Base-by-base conservation (phyloP, 2,329 filamentous ascomycete species). In the Colletotrichum lentis region DNA sequence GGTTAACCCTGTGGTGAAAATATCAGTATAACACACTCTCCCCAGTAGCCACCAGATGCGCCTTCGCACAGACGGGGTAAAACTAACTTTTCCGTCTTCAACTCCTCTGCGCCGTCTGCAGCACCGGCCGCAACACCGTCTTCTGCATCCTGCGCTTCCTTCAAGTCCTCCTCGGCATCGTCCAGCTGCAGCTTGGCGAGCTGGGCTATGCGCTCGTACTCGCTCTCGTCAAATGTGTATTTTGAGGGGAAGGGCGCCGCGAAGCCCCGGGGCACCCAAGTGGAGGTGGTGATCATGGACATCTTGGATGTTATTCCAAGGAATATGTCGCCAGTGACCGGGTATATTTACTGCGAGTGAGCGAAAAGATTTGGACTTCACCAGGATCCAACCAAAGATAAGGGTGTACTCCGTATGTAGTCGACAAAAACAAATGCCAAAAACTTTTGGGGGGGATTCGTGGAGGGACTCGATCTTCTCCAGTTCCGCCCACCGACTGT, bases 141-240 rank as follows among this genome's bases (percentile, higher is more conserved):
- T 2, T 54, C 70, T 37, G 78, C 85, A 7, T 69, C 62, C 75
- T 88, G 84, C 12, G 93, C 93, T 73, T 91, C 89, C 72, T 91
- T 88, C 70, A 97, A 81, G 75, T 96, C 94, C 35, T 94, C 92
- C 75, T 95, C 91, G 31, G 96, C 96, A 80, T 98, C 96, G 76
- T 97, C 93, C 39, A 97, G 86, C 80, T 97, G 91, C 70, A 93
- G 82, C 78, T 91, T 89, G 37, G 91, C 91, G 71, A 94, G 83
- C 75, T 86, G 85, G 18, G 90, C 90, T 81, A 94, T 94, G 74
- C 91, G 87, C 75, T 88, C 86, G 74, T 91, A 92, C 78, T 94
- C 91, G 71, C 86, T 84, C 77, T 94, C 91, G 78, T 93, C 88
- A 65, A 94, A 88, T 67, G 90, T 87, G 77, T 92, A 92, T 78